Percentiles rank a stretch among this genome's conserved stretches.
phyloP scores from a whole-genome alignment of 768 basidiomycete genomes.

The Xerocomus potaroensis region DNA sequence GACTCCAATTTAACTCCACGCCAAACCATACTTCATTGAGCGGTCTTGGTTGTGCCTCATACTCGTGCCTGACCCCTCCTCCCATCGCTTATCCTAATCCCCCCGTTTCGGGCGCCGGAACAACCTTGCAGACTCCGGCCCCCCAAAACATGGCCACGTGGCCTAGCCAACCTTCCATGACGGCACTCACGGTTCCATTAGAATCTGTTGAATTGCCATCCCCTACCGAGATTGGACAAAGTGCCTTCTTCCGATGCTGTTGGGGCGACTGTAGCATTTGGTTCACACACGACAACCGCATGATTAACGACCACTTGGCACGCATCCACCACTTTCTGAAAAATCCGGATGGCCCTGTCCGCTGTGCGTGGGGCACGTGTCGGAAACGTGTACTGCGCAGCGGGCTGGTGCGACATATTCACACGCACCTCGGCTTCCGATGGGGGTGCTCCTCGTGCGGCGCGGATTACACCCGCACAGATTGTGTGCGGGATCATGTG shows the following conservation, averaged over 20 bases:
- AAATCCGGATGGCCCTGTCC: neutral
- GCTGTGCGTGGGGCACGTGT: conserved; percentile 17
- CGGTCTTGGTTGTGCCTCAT: neutral
- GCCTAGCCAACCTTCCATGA: too few species aligned
- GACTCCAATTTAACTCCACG: neutral
- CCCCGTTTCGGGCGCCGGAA: neutral
- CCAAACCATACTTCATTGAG: neutral
- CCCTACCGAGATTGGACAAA: neutral
- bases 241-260: conserved; percentile 15
- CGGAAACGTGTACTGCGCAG: neutral
- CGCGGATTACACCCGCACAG: conserved; percentile 8
- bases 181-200: conserved; percentile 6
- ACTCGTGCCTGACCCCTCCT: neutral
- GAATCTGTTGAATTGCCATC: conserved; percentile 7
- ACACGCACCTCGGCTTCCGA: conserved; percentile 9
- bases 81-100: neutral
- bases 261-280: conserved; percentile 16
- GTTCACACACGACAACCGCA: conserved; percentile 16
- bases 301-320: conserved; percentile 12
- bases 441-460: conserved; percentile 21
- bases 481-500: conserved; percentile 13
- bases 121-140: too few species aligned
- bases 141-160: too few species aligned
- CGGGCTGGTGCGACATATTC: conserved; percentile 17
- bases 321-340: conserved; percentile 4